Evolutionary conservation across 495 filamentous ascomycete species (phyloP), one percentile per base, ranked within the genome.

Genomic region (Podospora fimiseda): DNA sequence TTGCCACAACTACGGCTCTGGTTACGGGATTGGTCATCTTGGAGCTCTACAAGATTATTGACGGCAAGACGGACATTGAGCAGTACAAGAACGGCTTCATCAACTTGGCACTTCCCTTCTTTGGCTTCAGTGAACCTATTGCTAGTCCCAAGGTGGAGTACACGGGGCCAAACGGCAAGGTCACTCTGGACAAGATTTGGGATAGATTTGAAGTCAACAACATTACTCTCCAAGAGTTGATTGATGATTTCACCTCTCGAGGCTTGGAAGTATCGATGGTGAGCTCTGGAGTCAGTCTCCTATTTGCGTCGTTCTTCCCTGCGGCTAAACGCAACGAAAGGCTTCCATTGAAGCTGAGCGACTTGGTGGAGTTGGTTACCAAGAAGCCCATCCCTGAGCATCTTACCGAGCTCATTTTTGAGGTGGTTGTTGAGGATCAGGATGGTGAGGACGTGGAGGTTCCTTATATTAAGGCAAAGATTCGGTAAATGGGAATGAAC

Each of bases 41-140:
- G 36, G 94, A 99, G 75, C 75, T 97, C 23, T 96, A 87, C 83
- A 99, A 99, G 82, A 80, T 99, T 58, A 76, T 97, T 38, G 94
- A 96, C 67, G 93, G 91, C 60, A 95, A 99, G 75, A 79, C 74
- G 14, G 88, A 97, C 57, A 86, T 96, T 59, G 92, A 96, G 69
- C 88, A 96, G 61, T 99, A 92, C 80, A 97, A 97, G 80, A 99
- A 99, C 70, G 94, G 94, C 20, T 99, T 99, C 66, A 73, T 97
- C 67, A 99, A 99, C 74, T 76, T 99, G 52, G 94, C 94, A 5
- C 79, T 99, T 43, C 93, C 93, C 7, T 96, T 97, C 79, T 90
- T 97, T 55, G 92, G 91, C 16, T 99, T 97, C 80, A 94, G 89
- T 68, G 93, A 99, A 70, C 93, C 93, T 9, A 89, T 99, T 59